phyloP scores from a whole-genome alignment of 2,329 filamentous ascomycete genomes.

The Xylariaceae sp. region DNA sequence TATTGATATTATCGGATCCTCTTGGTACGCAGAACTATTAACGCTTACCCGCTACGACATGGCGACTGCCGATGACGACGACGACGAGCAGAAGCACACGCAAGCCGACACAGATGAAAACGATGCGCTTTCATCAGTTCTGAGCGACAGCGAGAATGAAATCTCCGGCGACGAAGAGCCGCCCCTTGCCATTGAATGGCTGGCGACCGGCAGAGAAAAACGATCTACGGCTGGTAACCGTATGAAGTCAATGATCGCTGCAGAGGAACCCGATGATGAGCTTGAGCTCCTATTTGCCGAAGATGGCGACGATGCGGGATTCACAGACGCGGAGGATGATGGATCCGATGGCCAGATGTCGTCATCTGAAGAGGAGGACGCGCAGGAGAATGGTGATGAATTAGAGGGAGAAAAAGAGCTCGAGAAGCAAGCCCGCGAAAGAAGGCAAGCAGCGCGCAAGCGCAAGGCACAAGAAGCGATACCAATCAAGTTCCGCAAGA shows the following conservation, averaged over 20 bases:
- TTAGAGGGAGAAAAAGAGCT: constrained; percentile 84
- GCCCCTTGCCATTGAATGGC: constrained; percentile 54
- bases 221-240: constrained; percentile 81
- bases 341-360: constrained; percentile 79
- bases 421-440: constrained; percentile 68
- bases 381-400: constrained; percentile 64
- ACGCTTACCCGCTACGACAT: constrained; percentile 24
- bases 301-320: constrained; percentile 63
- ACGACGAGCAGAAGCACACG: constrained; percentile 35
- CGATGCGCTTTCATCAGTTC: constrained; percentile 35
- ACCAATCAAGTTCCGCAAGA: constrained; percentile 67
- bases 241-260: constrained; percentile 72
- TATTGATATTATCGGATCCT: background rate
- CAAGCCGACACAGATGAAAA: constrained; percentile 29
- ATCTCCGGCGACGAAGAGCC: constrained; percentile 30
- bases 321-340: constrained; percentile 64
- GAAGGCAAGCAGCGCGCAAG: constrained; percentile 65
- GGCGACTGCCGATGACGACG: constrained; percentile 40
- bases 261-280: constrained; percentile 65
- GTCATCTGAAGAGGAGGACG: constrained; percentile 78
- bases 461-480: constrained; percentile 75
- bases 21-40: background rate
- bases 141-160: constrained; percentile 37
- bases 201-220: constrained; percentile 68
- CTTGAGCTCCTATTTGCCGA: constrained; percentile 74